Conservation (phyloP, 768 basidiomycete genomes). For the Vishniacozyma victoriae region DNA sequence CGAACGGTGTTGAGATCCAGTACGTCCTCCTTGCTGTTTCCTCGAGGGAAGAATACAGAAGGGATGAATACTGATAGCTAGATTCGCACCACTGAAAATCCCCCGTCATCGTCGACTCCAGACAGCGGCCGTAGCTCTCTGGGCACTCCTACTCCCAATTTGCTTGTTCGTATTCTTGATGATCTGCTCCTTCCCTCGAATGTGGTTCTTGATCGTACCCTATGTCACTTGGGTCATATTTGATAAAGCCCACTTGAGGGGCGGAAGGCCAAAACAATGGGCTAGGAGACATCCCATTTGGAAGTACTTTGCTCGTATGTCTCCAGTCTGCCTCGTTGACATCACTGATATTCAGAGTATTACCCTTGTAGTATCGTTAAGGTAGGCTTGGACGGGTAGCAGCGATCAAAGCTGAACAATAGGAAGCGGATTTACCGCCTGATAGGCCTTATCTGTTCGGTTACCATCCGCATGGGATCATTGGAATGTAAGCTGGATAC, state of each 20-base stretch:
- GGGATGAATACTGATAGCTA: slow-evolving; percentile 15
- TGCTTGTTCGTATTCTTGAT: slow-evolving; percentile 61
- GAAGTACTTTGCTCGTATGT: slow-evolving; percentile 83
- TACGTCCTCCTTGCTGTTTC: slow-evolving; percentile 9
- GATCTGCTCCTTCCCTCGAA: slow-evolving; percentile 71
- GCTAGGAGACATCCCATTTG: slow-evolving; percentile 66
- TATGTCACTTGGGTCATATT: slow-evolving; percentile 74
- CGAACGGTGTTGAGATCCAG: slow-evolving; percentile 39
- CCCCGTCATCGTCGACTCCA: slow-evolving; percentile 80
- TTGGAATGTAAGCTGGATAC: slow-evolving; percentile 94
- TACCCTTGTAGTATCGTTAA: slow-evolving; percentile 50
- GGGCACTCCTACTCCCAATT: slow-evolving; percentile 75
- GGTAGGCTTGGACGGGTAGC: no score
- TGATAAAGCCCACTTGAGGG: slow-evolving; percentile 72
- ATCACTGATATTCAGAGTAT: slow-evolving; percentile 26
- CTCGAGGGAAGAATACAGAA: not conserved
- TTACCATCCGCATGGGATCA: slow-evolving; percentile 99
- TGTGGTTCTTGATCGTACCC: slow-evolving; percentile 75
- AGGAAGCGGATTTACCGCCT: slow-evolving; percentile 86
- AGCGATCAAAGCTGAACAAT: no score
- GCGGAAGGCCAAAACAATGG: slow-evolving; percentile 65
- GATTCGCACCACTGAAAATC: slow-evolving; percentile 77
- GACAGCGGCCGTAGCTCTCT: slow-evolving; percentile 78
- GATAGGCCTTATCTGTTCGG: slow-evolving; percentile 95
- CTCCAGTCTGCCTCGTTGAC: not conserved